Percentiles rank a stretch among this genome's conserved stretches.
Evolutionary conservation across 768 basidiomycete species (phyloP).

Genomic region (Hortiboletus flavorubellus): DNA sequence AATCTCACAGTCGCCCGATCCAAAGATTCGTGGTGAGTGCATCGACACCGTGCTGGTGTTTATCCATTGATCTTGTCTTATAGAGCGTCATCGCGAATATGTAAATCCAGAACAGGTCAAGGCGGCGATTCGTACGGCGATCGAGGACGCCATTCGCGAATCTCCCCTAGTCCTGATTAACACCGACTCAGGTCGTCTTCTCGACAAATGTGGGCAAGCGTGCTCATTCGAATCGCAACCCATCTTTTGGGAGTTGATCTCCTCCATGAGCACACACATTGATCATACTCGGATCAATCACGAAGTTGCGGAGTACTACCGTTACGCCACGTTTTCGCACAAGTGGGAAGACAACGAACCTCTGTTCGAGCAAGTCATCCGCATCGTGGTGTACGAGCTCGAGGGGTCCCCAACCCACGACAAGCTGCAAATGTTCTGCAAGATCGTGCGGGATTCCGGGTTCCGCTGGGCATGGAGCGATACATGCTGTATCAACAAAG

Average conservation of each 20-base stretch:
- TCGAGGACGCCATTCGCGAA: slow-evolving; percentile 1
- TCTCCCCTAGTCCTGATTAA: slow-evolving; percentile 4
- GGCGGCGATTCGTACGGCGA: background rate
- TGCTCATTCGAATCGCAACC: slow-evolving; percentile 1
- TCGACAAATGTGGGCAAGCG: background rate
- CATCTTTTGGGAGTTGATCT: slow-evolving; percentile 1
- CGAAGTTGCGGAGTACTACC: background rate
- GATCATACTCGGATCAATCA: background rate
- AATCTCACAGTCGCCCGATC: background rate
- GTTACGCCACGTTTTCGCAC: background rate
- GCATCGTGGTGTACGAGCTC: background rate
- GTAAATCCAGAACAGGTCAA: background rate
- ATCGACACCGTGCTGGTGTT: too few relatives aligned
- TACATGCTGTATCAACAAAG: background rate
- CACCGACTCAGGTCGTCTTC: background rate
- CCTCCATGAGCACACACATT: slow-evolving; percentile 2
- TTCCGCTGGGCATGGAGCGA: background rate
- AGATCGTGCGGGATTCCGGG: background rate
- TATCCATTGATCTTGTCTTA: background rate
- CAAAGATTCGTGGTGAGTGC: background rate
- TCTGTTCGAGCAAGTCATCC: background rate
- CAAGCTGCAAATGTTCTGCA: background rate
- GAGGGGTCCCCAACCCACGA: background rate
- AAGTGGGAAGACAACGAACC: background rate
- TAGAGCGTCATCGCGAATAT: background rate